A percentile compares a stretch with the other conserved stretches of the same genome.
Evolutionary conservation across 805 yeast genomes (phyloP).

Genomic region (Candida cerambycidarum): DNA sequence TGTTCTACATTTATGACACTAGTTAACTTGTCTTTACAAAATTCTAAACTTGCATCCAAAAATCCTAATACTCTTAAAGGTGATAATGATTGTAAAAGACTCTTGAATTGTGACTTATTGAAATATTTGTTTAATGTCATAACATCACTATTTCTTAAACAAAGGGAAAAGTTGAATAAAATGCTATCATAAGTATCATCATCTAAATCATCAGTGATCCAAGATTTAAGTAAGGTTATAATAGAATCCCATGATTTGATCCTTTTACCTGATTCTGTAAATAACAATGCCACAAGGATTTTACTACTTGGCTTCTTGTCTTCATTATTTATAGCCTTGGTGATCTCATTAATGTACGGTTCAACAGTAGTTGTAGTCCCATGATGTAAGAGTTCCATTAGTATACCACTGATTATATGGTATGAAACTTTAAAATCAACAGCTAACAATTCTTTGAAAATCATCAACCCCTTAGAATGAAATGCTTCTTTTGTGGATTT

Average conservation of each 20-base stretch:
- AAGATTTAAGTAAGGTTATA: constrained; percentile 19
- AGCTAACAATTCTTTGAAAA: constrained; percentile 48
- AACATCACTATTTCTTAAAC: constrained; percentile 57
- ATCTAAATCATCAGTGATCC: background rate
- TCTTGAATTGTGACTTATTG: constrained; percentile 16
- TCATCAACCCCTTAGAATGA: constrained; percentile 65
- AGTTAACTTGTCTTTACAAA: constrained; percentile 11
- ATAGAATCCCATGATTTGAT: constrained; percentile 51
- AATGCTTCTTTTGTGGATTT: constrained; percentile 68
- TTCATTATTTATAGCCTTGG: constrained; percentile 14
- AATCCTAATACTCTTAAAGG: background rate
- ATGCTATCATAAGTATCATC: constrained; percentile 7
- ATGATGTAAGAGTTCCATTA: constrained; percentile 53
- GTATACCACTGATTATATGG: constrained; percentile 55
- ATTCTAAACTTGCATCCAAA: constrained; percentile 11
- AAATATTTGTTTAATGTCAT: constrained; percentile 41
- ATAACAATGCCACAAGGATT: constrained; percentile 48
- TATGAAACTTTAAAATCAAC: constrained; percentile 23
- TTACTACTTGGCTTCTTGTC: constrained; percentile 18
- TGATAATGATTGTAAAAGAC: background rate
- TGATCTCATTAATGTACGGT: constrained; percentile 9
- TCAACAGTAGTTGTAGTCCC: constrained; percentile 33
- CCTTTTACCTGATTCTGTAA: constrained; percentile 71
- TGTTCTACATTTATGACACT: constrained; percentile 6
- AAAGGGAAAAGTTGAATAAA: constrained; percentile 46